phyloP scores from a whole-genome alignment of 2,329 filamentous ascomycete genomes.

The Trichothecium sympodiale region DNA sequence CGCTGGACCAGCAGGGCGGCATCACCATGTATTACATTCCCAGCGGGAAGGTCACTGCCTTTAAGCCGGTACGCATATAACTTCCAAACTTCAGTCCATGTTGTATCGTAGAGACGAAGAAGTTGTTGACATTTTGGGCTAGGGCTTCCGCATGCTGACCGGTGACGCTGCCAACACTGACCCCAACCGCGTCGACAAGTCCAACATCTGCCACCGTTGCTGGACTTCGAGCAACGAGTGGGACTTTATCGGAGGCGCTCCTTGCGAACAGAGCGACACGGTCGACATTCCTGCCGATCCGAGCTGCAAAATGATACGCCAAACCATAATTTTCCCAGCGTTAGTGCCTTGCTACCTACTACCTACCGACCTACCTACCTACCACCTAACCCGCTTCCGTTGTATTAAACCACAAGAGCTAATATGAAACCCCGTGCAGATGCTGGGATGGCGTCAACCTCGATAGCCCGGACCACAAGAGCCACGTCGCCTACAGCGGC shows the following conservation, averaged over 20 bases:
- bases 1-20: slow-evolving; percentile 30
- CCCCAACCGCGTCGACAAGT: slow-evolving; percentile 22
- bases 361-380: too few relatives aligned
- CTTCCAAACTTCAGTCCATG: not conserved
- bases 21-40: slow-evolving; percentile 32
- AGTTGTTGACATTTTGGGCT: too few relatives aligned
- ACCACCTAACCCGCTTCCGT: too few relatives aligned
- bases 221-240: slow-evolving; percentile 34
- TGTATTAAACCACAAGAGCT: not conserved
- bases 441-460: slow-evolving; percentile 29
- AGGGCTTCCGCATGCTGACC: slow-evolving; percentile 37
- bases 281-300: slow-evolving; percentile 34
- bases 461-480: slow-evolving; percentile 43
- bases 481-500: slow-evolving; percentile 46
- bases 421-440: not conserved
- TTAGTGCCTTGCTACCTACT: slow-evolving; percentile 15
- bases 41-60: slow-evolving; percentile 28
- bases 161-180: slow-evolving; percentile 31
- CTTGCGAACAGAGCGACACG: slow-evolving; percentile 36
- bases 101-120: too few relatives aligned
- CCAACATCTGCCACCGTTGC: slow-evolving; percentile 35
- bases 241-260: slow-evolving; percentile 35
- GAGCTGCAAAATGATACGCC: slow-evolving; percentile 40
- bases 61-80: slow-evolving; percentile 22
- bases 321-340: slow-evolving; percentile 39